Conservation (phyloP, 495 filamentous ascomycete genomes). For the Chaetomidium leptoderma region DNA sequence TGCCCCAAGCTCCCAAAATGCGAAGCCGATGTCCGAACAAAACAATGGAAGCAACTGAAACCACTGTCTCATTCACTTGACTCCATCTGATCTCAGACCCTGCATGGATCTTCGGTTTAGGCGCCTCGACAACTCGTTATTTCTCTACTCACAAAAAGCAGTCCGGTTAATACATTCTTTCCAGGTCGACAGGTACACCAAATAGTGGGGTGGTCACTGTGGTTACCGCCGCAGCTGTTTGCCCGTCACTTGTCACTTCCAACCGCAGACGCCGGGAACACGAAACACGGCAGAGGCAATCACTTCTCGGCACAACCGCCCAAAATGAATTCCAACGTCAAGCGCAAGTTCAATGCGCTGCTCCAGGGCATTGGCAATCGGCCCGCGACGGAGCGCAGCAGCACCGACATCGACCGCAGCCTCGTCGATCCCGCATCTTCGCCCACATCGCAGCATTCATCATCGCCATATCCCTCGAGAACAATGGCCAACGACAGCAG, state of each 20-base stretch:
- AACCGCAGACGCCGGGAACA: constrained; percentile 1
- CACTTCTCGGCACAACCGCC: not conserved
- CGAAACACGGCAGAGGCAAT: not conserved
- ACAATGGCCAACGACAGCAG: constrained; percentile 25
- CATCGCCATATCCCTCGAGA: constrained; percentile 18
- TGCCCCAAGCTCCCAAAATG: not conserved
- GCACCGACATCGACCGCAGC: constrained; percentile 12
- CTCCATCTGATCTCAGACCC: too few species aligned
- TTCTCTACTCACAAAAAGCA: too few species aligned
- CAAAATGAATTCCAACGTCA: constrained; percentile 51
- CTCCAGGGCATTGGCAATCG: constrained; percentile 48
- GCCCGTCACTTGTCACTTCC: not conserved
- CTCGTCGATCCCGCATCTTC: constrained; percentile 10
- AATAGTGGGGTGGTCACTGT: constrained; percentile 4
- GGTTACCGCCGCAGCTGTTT: constrained; percentile 1
- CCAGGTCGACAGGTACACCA: not conserved
- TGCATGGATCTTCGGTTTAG: too few species aligned
- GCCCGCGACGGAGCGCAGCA: constrained; percentile 16
- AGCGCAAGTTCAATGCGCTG: constrained; percentile 55
- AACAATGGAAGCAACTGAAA: not conserved
- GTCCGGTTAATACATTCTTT: too few species aligned
- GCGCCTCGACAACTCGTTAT: too few species aligned
- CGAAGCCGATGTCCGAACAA: not conserved
- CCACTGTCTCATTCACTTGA: not conserved
- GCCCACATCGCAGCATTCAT: constrained; percentile 22